Evolutionary conservation across 108 stramenopile species (phyloP).

Genomic region (Cyclotella atomus): DNA sequence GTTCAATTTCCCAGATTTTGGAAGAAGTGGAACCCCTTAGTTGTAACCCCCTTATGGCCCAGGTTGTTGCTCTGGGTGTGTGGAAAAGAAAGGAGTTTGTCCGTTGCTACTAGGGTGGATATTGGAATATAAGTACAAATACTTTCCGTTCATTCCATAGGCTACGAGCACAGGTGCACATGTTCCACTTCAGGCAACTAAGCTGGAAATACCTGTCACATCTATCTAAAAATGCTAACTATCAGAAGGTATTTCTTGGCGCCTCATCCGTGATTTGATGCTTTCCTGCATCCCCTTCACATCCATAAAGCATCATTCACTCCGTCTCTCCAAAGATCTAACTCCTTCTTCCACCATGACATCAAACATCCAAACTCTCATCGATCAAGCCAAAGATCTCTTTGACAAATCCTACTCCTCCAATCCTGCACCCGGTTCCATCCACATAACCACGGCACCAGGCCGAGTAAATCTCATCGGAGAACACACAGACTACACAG

Average conservation of each 20-base stretch:
- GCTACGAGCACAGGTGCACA: too few relatives aligned
- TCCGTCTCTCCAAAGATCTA: neutral
- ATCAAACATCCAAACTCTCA: conserved; percentile 29
- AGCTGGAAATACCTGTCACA: too few relatives aligned
- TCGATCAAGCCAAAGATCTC: conserved; percentile 41
- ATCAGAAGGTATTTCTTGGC: too few relatives aligned
- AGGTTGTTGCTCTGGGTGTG: conserved; percentile 4
- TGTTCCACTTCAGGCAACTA: too few relatives aligned
- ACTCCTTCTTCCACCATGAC: conserved; percentile 6
- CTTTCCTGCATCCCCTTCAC: too few relatives aligned
- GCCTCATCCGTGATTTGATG: too few relatives aligned
- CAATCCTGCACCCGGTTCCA: neutral
- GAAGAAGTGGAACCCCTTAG: neutral
- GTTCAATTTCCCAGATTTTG: neutral
- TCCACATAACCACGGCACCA: conserved; percentile 59
- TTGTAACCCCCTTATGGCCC: conserved; percentile 8
- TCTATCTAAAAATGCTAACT: too few relatives aligned
- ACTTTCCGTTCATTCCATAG: too few relatives aligned
- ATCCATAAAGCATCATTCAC: too few relatives aligned
- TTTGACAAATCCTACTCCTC: conserved; percentile 29
- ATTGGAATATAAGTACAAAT: too few relatives aligned
- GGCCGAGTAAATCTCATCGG: conserved; percentile 93
- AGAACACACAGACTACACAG: conserved; percentile 98
- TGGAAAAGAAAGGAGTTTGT: conserved; percentile 4
- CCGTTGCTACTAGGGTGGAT: conserved; percentile 9